Conservation (phyloP, 345 rosid genomes). For the Murraya paniculata region DNA sequence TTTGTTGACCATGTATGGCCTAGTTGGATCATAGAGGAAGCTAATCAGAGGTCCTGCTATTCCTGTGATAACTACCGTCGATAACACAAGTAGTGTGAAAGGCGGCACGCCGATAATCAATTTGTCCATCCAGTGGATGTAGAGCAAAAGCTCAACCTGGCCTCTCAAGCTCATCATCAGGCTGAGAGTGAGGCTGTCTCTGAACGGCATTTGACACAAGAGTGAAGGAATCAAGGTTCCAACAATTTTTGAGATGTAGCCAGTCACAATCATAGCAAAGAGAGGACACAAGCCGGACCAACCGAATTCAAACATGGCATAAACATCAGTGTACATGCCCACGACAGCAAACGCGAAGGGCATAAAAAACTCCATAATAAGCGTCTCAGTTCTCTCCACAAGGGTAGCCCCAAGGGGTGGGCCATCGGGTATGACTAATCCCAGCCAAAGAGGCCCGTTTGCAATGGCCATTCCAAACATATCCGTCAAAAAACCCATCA, state of each 20-base stretch:
- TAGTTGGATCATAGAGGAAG: slow-evolving; percentile 66
- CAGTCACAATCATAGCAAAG: slow-evolving; percentile 31
- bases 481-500: slow-evolving; percentile 54
- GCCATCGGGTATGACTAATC: slow-evolving; percentile 62
- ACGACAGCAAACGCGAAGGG: slow-evolving; percentile 53
- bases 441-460: slow-evolving; percentile 59
- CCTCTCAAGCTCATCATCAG: slow-evolving; percentile 70
- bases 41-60: slow-evolving; percentile 43
- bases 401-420: slow-evolving; percentile 60
- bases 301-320: slow-evolving; percentile 20
- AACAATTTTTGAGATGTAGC: slow-evolving; percentile 39
- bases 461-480: slow-evolving; percentile 64
- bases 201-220: slow-evolving; percentile 34
- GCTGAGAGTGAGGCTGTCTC: slow-evolving; percentile 55
- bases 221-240: slow-evolving; percentile 27
- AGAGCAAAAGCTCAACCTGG: slow-evolving; percentile 50
- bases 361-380: slow-evolving; percentile 53
- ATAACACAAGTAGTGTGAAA: slow-evolving; percentile 47
- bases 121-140: slow-evolving; percentile 66
- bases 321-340: slow-evolving; percentile 53
- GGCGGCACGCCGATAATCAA: slow-evolving; percentile 26
- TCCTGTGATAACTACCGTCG: slow-evolving; percentile 28
- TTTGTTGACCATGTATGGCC: slow-evolving; percentile 62
- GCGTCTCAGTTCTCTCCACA: slow-evolving; percentile 51
- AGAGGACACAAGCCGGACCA: slow-evolving; percentile 55